Conservation (phyloP, 2,329 filamentous ascomycete species). For the Venturia oleaginea region DNA sequence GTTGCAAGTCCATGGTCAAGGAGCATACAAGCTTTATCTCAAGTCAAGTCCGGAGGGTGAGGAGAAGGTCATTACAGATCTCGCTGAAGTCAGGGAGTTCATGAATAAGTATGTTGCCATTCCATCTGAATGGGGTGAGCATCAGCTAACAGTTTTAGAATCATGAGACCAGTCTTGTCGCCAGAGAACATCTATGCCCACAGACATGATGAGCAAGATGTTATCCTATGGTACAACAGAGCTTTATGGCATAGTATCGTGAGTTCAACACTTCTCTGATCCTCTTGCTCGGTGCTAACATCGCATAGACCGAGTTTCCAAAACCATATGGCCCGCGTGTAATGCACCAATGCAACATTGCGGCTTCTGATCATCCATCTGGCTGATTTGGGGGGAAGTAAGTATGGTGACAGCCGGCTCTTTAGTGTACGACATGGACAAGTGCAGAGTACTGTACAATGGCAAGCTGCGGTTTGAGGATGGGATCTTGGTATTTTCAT, state of each 20-base stretch:
- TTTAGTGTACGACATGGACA: too few relatives aligned
- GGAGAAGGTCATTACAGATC: slow-evolving; percentile 30
- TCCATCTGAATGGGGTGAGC: neutral
- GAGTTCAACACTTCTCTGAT: neutral
- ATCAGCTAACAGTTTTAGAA: slow-evolving; percentile 17
- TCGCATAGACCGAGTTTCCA: slow-evolving; percentile 1
- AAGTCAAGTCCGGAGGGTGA: slow-evolving; percentile 27
- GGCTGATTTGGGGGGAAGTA: neutral
- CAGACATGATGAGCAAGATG: slow-evolving; percentile 34
- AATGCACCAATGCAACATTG: slow-evolving; percentile 10
- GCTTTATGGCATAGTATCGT: slow-evolving; percentile 12
- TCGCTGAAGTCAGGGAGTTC: slow-evolving; percentile 20
- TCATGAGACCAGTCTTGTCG: slow-evolving; percentile 32
- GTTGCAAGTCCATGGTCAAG: slow-evolving; percentile 37
- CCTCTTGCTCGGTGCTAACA: neutral
- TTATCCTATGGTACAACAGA: slow-evolving; percentile 36
- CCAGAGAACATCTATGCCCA: slow-evolving; percentile 37
- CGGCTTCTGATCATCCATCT: slow-evolving; percentile 9
- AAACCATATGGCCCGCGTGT: slow-evolving; percentile 1
- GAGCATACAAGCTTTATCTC: slow-evolving; percentile 31
- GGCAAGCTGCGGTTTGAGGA: too few relatives aligned
- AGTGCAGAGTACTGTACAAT: too few relatives aligned
- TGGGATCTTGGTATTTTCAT: too few relatives aligned
- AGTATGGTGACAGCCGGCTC: too few relatives aligned
- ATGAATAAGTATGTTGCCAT: slow-evolving; percentile 27